Evolutionary conservation across 2,329 filamentous ascomycete genomes (phyloP), one percentile per base, ranked within the genome.

Genomic region (Geosmithia flava): DNA sequence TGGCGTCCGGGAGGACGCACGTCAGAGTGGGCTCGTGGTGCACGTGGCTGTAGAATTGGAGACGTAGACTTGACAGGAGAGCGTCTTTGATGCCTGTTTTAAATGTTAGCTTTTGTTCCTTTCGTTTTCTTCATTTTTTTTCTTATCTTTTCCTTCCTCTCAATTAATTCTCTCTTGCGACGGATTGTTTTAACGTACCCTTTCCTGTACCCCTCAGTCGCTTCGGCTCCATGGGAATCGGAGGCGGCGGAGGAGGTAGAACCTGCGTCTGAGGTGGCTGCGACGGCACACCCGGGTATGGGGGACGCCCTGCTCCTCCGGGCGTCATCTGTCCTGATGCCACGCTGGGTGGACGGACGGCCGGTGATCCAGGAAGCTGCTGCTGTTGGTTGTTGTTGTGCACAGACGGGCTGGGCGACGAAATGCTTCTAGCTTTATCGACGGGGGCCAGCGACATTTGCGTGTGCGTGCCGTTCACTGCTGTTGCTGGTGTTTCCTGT

Each of bases 1-100:
- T 76, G 7, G 78, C 68, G 47, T 83, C 80, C 3, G 88, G 81
- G 2, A 75, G 71, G 30, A 95, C 68, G 37, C 78, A 74, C 48
- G 86, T 68, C 33, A 76, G 68, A 59, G 83, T 81, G 23, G 78
- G 79, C 23, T 76, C 75, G 8, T 80, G 68, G 46, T 77, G 76
- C 42, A 88, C 69, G 11, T 73, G 74, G 1, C 84, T 81, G 58
- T 91, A 85, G 7, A 83, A 83, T 49, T 75, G 72, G 16, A 90
- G 67, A 40, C 74, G 77, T 20, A 91, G 67, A 47, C 76, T 80
- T 4, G 75, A 76, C 46, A 91, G 75, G 42, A 91, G 70, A 23
- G 85, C 81, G 62, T 85, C 75, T 37, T 71, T 62, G 43, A 71
- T 55, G 53, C 69, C 75, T 80, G 45, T 0, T 49, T 37, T 16